A percentile compares a stretch with the other conserved stretches of the same genome.
phyloP scores from a whole-genome alignment of 2,329 filamentous ascomycete genomes.

The Hypoxylon sp. region DNA sequence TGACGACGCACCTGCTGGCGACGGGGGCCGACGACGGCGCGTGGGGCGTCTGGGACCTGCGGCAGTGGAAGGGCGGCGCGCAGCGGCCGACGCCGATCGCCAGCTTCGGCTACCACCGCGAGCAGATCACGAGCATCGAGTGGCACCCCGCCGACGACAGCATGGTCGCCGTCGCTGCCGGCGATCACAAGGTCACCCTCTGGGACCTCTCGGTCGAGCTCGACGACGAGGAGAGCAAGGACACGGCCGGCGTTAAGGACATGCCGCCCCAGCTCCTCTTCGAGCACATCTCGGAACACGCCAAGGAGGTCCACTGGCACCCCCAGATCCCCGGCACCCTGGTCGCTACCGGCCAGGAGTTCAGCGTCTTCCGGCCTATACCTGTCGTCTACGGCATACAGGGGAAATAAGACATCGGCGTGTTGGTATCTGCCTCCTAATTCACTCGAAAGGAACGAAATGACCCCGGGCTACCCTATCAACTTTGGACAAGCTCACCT shows the following conservation, averaged over 20 bases:
- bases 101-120: conserved; percentile 92
- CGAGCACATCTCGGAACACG: conserved; percentile 93
- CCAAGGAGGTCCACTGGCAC: conserved; percentile 98
- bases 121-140: conserved; percentile 94
- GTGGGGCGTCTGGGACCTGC: conserved; percentile 95
- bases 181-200: conserved; percentile 91
- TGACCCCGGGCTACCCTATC: too few species aligned
- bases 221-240: conserved; percentile 94
- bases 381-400: conserved; percentile 67
- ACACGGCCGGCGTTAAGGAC: conserved; percentile 85
- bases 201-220: conserved; percentile 98
- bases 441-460: neutral
- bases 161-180: conserved; percentile 89
- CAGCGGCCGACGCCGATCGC: conserved; percentile 82
- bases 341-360: conserved; percentile 89
- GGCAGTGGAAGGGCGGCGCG: conserved; percentile 83
- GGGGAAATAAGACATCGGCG: conserved; percentile 35
- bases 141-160: conserved; percentile 98
- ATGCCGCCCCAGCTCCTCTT: conserved; percentile 95
- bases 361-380: conserved; percentile 86
- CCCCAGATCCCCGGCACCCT: conserved; percentile 90
- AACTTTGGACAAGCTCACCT: neutral
- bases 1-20: conserved; percentile 88
- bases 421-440: too few species aligned
- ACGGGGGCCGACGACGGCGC: conserved; percentile 92